Evolutionary conservation across 257 asterid genomes (phyloP).

Genomic region (Cruciata laevipes): DNA sequence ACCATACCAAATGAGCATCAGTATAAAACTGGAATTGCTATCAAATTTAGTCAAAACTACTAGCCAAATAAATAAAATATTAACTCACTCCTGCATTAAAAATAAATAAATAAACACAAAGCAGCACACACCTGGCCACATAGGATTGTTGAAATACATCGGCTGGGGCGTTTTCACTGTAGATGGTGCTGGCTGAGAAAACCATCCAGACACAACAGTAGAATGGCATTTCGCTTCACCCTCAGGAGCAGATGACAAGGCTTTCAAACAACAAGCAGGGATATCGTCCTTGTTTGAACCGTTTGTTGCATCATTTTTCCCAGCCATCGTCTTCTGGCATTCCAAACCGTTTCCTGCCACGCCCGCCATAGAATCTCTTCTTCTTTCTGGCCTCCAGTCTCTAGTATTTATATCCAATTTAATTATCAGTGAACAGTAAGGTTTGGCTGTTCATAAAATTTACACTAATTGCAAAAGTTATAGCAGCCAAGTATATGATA

Average conservation of each 20-base stretch:
- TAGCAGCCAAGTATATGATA: not conserved
- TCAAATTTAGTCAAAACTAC: not conserved
- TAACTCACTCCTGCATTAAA: too few species aligned
- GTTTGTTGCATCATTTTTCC: slow-evolving; percentile 64
- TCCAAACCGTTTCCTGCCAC: slow-evolving; percentile 71
- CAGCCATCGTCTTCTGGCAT: slow-evolving; percentile 78
- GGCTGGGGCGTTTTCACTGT: slow-evolving; percentile 45
- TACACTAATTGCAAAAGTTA: not conserved
- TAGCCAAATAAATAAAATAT: not conserved
- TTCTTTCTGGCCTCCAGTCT: slow-evolving; percentile 92
- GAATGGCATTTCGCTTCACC: slow-evolving; percentile 63
- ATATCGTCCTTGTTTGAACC: slow-evolving; percentile 37
- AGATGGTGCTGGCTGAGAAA: slow-evolving; percentile 45
- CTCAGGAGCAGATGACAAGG: slow-evolving; percentile 61
- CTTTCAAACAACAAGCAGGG: slow-evolving; percentile 93
- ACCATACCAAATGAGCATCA: not conserved
- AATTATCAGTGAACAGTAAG: slow-evolving; percentile 1
- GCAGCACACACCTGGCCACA: slow-evolving; percentile 87
- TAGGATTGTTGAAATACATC: slow-evolving; percentile 81
- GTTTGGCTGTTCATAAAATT: not conserved
- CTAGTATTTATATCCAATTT: slow-evolving; percentile 26
- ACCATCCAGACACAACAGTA: slow-evolving; percentile 96
- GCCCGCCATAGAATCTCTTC: slow-evolving; percentile 63
- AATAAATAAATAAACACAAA: not conserved
- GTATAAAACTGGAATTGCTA: not conserved